A percentile compares a stretch with the other conserved stretches of the same genome.
phyloP scores from a whole-genome alignment of 78 protist species.

The Bodo saltans region DNA sequence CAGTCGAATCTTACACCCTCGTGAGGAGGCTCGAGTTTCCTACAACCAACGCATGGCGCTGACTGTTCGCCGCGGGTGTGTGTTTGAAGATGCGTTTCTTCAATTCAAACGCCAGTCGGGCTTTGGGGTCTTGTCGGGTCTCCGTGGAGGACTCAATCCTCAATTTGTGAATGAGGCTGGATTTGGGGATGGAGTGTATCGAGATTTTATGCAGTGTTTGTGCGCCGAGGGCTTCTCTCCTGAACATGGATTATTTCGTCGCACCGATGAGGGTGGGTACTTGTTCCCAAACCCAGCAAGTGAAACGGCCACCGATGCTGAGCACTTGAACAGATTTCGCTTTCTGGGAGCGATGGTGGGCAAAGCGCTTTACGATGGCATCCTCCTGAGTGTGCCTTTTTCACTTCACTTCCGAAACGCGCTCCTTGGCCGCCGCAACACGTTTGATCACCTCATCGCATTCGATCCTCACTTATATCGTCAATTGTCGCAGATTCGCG shows the following conservation, averaged over 20 bases:
- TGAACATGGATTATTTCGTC: constrained; percentile 39
- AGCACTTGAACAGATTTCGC: background rate
- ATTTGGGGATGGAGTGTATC: constrained; percentile 51
- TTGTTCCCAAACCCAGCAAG: constrained; percentile 35
- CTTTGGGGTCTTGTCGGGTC: too few species aligned
- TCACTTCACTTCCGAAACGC: constrained; percentile 39
- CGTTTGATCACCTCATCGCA: constrained; percentile 32
- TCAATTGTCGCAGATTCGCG: background rate
- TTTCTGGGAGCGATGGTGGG: constrained; percentile 50
- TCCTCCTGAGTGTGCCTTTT: constrained; percentile 51
- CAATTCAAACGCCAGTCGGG: too few species aligned
- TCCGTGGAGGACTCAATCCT: too few species aligned
- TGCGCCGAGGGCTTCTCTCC: constrained; percentile 31
- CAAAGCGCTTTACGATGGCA: constrained; percentile 51
- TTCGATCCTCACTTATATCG: constrained; percentile 46
- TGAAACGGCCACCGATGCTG: background rate
- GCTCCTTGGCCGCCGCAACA: constrained; percentile 24
- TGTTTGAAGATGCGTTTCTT: constrained; percentile 34
- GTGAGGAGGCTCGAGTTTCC: background rate
- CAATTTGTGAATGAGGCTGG: constrained; percentile 43
- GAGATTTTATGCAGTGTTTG: constrained; percentile 39
- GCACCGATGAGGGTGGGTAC: constrained; percentile 19
- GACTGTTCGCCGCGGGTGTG: background rate
- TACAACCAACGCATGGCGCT: background rate
- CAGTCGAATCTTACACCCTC: background rate